These are phyloP conservation scores for Coprinopsis marcescibilis DNA, from an alignment of 768 basidiomycete genomes.

Conservation along the genomic window DNA sequence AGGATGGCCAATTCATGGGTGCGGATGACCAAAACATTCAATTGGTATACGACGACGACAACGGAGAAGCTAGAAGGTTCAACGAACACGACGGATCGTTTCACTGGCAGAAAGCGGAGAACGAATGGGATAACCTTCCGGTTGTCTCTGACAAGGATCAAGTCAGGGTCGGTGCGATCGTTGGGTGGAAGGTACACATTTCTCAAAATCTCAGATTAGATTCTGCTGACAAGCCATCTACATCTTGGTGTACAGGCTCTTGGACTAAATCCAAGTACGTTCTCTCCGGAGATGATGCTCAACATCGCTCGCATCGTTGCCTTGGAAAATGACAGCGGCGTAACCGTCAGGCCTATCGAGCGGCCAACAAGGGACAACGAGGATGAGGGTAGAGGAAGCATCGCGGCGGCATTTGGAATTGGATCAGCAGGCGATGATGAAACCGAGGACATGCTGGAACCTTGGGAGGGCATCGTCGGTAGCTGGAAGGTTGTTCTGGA, in stretches of 20 bases:
- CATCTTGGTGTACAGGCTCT: slow-evolving; percentile 37
- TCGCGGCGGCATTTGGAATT: slow-evolving; percentile 19
- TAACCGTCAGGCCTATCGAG: slow-evolving; percentile 15
- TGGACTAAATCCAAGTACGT: slow-evolving; percentile 51
- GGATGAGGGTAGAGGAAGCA: too few species aligned
- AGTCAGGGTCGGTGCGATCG: slow-evolving; percentile 23
- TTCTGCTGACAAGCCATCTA: background rate
- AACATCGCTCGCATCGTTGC: slow-evolving; percentile 36
- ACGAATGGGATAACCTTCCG: slow-evolving; percentile 23
- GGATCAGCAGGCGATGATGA: slow-evolving; percentile 15
- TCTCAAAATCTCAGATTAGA: background rate
- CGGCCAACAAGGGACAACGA: slow-evolving; percentile 12
- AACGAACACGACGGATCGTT: slow-evolving; percentile 16
- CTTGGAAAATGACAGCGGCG: slow-evolving; percentile 9
- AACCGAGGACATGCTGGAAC: slow-evolving; percentile 17
- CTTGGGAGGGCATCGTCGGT: slow-evolving; percentile 19
- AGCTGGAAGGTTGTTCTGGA: slow-evolving; percentile 19
- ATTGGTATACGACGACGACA: slow-evolving; percentile 17
- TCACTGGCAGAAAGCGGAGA: slow-evolving; percentile 33
- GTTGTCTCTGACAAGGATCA: slow-evolving; percentile 21
- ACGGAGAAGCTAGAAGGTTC: background rate
- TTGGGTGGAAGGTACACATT: slow-evolving; percentile 47
- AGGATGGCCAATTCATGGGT: slow-evolving; percentile 11
- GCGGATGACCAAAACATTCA: slow-evolving; percentile 13
- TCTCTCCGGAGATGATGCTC: slow-evolving; percentile 53